Evolutionary conservation across 2,329 filamentous ascomycete species (phyloP).

Genomic region (Pleochaeta shiraiana): DNA sequence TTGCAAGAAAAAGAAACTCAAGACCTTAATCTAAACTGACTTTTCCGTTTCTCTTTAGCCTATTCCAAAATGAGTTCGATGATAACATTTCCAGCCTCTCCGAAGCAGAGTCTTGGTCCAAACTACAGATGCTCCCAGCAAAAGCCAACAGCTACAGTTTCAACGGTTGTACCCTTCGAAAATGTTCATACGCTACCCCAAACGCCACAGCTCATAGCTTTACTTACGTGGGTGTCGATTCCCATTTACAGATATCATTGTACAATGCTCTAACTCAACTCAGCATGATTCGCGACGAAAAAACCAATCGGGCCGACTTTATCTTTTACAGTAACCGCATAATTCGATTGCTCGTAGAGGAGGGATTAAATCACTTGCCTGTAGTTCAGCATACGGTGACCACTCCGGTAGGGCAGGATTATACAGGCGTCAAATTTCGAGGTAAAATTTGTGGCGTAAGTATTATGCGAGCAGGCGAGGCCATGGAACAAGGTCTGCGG

Average conservation of each 20-base stretch:
- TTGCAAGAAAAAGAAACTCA: too few relatives aligned
- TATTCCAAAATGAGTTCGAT: neutral
- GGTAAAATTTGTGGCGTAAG: conserved; percentile 97
- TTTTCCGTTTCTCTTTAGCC: too few relatives aligned
- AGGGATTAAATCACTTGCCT: conserved; percentile 90
- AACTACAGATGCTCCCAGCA: conserved; percentile 53
- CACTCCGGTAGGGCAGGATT: conserved; percentile 72
- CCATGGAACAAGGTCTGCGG: conserved; percentile 91
- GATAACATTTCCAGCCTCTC: conserved; percentile 19
- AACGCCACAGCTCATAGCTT: conserved; percentile 89
- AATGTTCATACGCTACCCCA: conserved; percentile 84
- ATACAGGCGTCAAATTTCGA: conserved; percentile 83
- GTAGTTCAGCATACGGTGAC: conserved; percentile 75
- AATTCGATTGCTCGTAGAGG: conserved; percentile 87
- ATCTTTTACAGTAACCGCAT: conserved; percentile 99
- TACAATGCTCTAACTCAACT: conserved; percentile 1
- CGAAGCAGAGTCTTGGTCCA: conserved; percentile 52
- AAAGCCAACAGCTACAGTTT: conserved; percentile 77
- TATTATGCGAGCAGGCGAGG: conserved; percentile 95
- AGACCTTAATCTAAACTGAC: too few relatives aligned
- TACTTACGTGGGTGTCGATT: conserved; percentile 61
- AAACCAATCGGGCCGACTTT: conserved; percentile 83
- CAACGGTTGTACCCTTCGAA: conserved; percentile 55
- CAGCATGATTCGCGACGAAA: conserved; percentile 88
- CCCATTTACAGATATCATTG: neutral